Evolutionary conservation across 352 stramenopile genomes (phyloP).

Genomic region (Globisporangium nagaii): DNA sequence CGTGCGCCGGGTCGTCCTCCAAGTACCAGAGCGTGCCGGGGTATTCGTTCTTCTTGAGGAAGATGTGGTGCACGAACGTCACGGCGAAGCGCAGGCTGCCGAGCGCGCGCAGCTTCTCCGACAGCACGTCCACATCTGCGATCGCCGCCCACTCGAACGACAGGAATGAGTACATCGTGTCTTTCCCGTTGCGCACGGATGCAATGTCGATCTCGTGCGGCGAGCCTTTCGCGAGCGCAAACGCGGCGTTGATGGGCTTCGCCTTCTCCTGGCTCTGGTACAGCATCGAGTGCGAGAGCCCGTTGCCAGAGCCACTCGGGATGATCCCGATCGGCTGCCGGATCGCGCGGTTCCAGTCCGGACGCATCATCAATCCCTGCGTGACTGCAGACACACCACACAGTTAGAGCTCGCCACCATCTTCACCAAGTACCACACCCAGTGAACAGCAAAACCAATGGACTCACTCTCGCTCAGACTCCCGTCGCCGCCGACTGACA

Average conservation of each 20-base stretch:
- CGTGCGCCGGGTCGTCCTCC: constrained; percentile 23
- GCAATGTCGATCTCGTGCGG: constrained; percentile 65
- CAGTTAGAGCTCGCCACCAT: no score
- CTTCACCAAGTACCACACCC: neutral
- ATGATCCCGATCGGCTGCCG: constrained; percentile 58
- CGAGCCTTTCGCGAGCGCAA: constrained; percentile 58
- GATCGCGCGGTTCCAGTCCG: constrained; percentile 69
- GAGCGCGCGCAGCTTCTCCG: constrained; percentile 62
- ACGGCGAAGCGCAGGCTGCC: constrained; percentile 65
- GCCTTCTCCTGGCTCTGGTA: constrained; percentile 39
- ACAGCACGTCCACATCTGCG: constrained; percentile 76
- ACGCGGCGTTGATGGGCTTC: constrained; percentile 50
- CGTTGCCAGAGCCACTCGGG: constrained; percentile 60
- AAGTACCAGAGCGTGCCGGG: constrained; percentile 56
- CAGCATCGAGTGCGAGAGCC: constrained; percentile 54
- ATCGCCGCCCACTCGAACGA: constrained; percentile 81
- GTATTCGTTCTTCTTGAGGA: constrained; percentile 50
- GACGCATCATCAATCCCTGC: constrained; percentile 65
- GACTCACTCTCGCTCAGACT: constrained; percentile 57
- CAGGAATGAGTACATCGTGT: constrained; percentile 72
- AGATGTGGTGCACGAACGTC: constrained; percentile 44
- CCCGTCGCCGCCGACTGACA: constrained; percentile 66
- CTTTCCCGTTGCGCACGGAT: constrained; percentile 48
- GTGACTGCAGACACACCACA: constrained; percentile 39
- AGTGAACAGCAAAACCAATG: neutral